Conservation (phyloP, 2,329 filamentous ascomycete species). For the Rachicladosporium sp. region DNA sequence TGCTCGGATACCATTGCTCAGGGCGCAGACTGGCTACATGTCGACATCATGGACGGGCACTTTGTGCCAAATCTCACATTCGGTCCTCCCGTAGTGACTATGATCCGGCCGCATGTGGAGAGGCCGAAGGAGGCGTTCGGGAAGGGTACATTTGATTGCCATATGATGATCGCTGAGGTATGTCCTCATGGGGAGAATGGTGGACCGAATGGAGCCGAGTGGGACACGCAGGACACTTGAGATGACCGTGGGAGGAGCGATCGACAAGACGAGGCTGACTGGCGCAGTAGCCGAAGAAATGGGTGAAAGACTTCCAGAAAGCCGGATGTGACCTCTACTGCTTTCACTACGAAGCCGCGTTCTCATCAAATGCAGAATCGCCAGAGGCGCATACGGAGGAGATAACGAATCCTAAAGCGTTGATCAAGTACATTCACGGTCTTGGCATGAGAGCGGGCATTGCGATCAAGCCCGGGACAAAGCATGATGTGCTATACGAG, state of each 20-base stretch:
- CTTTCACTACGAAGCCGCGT: slow-evolving; percentile 97
- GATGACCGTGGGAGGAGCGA: background rate
- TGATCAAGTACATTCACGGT: slow-evolving; percentile 85
- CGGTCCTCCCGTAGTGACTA: slow-evolving; percentile 86
- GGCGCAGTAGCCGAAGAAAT: slow-evolving; percentile 70
- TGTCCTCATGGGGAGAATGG: slow-evolving; percentile 9
- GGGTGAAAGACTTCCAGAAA: slow-evolving; percentile 88
- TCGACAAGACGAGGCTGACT: background rate
- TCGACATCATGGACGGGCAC: slow-evolving; percentile 97
- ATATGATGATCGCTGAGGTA: slow-evolving; percentile 99
- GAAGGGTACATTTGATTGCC: slow-evolving; percentile 93
- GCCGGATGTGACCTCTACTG: slow-evolving; percentile 98
- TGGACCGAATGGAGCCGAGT: background rate
- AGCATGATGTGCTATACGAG: slow-evolving; percentile 84
- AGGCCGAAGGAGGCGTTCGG: slow-evolving; percentile 56
- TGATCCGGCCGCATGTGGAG: slow-evolving; percentile 78
- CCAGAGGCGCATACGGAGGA: slow-evolving; percentile 56
- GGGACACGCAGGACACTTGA: background rate
- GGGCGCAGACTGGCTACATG: slow-evolving; percentile 85
- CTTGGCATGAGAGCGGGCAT: slow-evolving; percentile 82
- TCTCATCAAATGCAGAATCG: slow-evolving; percentile 72
- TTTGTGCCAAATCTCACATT: slow-evolving; percentile 99
- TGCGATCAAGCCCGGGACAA: slow-evolving; percentile 86
- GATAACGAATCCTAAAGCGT: slow-evolving; percentile 68
- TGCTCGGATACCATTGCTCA: slow-evolving; percentile 76